phyloP scores from a whole-genome alignment of 345 rosid genomes.

The Trapa bicornis region DNA sequence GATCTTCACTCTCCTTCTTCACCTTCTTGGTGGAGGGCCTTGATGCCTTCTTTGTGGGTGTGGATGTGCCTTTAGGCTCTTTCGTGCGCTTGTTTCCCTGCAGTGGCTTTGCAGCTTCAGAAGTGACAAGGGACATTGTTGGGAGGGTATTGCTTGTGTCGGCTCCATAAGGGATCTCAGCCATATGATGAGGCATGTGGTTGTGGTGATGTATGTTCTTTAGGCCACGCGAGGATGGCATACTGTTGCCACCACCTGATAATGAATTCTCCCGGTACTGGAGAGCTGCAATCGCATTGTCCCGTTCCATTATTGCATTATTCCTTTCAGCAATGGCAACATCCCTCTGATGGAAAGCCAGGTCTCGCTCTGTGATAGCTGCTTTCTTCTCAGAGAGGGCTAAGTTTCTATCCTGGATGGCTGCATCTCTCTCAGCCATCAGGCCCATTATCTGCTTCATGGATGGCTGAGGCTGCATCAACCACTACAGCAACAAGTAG shows the following conservation, averaged over 20 bases:
- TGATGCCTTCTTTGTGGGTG: constrained; percentile 45
- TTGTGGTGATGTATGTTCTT: background rate
- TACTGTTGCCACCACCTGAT: no score
- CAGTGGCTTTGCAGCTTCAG: constrained; percentile 52
- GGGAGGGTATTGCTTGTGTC: constrained; percentile 54
- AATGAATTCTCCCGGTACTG: no score
- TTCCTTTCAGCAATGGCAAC: no score
- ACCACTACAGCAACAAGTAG: constrained; percentile 43
- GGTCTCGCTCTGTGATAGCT: no score
- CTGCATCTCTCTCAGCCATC: constrained; percentile 57
- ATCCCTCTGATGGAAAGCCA: no score
- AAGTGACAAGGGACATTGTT: constrained; percentile 31
- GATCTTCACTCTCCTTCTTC: constrained; percentile 64
- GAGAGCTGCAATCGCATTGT: no score
- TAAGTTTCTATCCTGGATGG: no score
- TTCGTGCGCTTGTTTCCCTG: constrained; percentile 53
- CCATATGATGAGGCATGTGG: constrained; percentile 25
- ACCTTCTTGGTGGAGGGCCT: constrained; percentile 52
- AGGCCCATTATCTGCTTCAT: constrained; percentile 98
- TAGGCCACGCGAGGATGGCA: no score
- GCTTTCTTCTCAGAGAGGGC: no score
- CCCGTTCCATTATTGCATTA: no score
- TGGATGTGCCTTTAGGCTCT: constrained; percentile 38
- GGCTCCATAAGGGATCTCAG: constrained; percentile 41
- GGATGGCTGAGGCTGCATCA: constrained; percentile 93